Base-by-base conservation (phyloP, 768 basidiomycete species). In the Mycena sanguinolenta region DNA sequence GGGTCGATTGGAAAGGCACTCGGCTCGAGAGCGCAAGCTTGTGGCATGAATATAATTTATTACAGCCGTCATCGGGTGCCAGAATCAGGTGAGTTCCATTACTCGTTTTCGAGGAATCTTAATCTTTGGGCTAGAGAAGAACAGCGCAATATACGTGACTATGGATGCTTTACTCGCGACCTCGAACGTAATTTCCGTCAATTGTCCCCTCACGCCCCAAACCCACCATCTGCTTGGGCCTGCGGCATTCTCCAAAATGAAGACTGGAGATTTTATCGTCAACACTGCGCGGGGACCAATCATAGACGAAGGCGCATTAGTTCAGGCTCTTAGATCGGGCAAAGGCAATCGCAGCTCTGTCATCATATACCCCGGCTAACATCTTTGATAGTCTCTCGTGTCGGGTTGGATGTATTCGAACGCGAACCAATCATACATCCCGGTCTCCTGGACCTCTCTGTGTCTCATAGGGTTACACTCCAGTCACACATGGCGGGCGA, bases 231-330 rank as follows among this genome's bases (percentile, higher is more conserved):
- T 76, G 19, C 65, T 76, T 3, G 70, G 62, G 28, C 68, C 67
- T 32, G 42, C 64, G 44, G 75, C 70, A 65, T 74, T 76, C 34
- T 44, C 63, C 16, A 65, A 73, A 28, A 80, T 89, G 82, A 86
- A 86, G 72, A 76, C 80, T 0, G 78, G 82, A 0, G 81, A 85
- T 4, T 78, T 86, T 70, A 79, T 88, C 61, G 79, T 89, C 73
- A 89, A 89, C 74, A 87, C 87, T 0, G 82, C 83, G 7, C 75
- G 88, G 30, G 88, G 88, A 0, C 83, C 85, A 0, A 71, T 89
- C 23, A 81, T 89, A 3, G 82, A 88, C 63, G 87, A 87, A 63
- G 69, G 71, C 0, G 88, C 84, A 0, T 74, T 89, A 34, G 70
- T 87, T 6, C 71, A 84, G 1, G 81, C 79, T 2, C 74, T 88